Evolutionary conservation across 257 asterid genomes (phyloP), one percentile per base, ranked within the genome.

Genomic region (Mentha longifolia): DNA sequence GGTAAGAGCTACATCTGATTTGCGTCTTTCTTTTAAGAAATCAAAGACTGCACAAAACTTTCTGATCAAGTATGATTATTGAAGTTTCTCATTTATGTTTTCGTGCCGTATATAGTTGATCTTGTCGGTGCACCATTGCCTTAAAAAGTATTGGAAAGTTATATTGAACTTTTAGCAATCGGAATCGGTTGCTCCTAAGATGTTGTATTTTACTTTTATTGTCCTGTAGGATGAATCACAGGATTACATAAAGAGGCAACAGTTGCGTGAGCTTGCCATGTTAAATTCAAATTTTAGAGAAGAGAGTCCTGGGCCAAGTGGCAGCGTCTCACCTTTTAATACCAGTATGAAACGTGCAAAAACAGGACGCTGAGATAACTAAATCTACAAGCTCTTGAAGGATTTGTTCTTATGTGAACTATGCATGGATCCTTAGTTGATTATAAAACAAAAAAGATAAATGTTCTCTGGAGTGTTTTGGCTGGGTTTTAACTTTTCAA

Each of bases 301-400:
- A 82, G 99, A 92, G 78, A 89, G 97, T 72, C 99, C 98, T 6
- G 98, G 99, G 63, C 98, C 99, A 41, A 90, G 98, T 74, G 97
- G 97, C 77, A 88, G 98, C 15, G 85, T 88, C 61, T 95, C 99
- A 4, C 96, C 97, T 79, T 95, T 95, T 85, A 92, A 88, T 80
- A 82, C 89, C 52, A 85, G 89, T 57, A 86, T 90, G 98, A 95
- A 95, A 80, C 97, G 98, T 72, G 95, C 98, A 45, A 95, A 95
- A 81, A 92, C 97, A 17, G 98, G 98, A 73, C 92, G 91, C 49
- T 95, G 77, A 78, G 61, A 76, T 66, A n/a, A n/a, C n/a, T n/a
- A 33, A 39, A 42, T 70, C 33, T 22, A 65, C 67, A n/a, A 41
- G 50, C 56, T 54, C 45, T 30, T 46, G 9, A 15, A 49, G 13